These are phyloP conservation scores for Cladorrhinum sp. DNA, from an alignment of 2,329 filamentous ascomycete species.

Conservation along the genomic window DNA sequence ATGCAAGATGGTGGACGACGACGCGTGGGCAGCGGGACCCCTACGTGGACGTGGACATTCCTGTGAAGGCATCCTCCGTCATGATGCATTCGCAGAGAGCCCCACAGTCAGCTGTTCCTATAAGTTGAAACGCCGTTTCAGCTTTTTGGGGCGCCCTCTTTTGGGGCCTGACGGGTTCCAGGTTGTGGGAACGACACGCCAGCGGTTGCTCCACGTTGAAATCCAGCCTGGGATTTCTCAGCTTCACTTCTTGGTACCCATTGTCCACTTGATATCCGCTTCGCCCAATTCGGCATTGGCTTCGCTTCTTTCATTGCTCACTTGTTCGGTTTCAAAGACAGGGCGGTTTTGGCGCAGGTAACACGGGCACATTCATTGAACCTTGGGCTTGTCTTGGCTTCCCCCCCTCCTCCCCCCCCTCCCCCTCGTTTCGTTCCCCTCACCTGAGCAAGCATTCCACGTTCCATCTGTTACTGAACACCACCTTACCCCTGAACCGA, in stretches of 20 bases:
- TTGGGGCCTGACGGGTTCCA: neutral
- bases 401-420: conserved; percentile 2
- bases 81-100: neutral
- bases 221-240: no score
- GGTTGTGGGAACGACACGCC: conserved; percentile 1
- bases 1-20: neutral
- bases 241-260: neutral
- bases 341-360: no score
- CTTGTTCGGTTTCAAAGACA: neutral
- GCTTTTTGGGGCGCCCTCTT: neutral
- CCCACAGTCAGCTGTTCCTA: conserved; percentile 5
- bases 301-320: neutral
- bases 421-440: conserved; percentile 19
- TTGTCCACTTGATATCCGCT: neutral
- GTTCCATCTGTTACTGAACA: conserved; percentile 18
- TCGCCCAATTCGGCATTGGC: neutral
- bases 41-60: neutral
- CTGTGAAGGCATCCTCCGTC: neutral
- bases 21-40: no score
- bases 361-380: neutral
- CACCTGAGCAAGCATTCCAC: conserved; percentile 7
- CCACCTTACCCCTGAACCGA: conserved; percentile 11
- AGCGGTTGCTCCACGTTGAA: neutral
- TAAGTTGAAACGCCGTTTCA: conserved; percentile 11
- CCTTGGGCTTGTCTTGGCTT: neutral